phyloP scores from a whole-genome alignment of 176 grass and related monocot species.

The Eragrostis nindensis region DNA sequence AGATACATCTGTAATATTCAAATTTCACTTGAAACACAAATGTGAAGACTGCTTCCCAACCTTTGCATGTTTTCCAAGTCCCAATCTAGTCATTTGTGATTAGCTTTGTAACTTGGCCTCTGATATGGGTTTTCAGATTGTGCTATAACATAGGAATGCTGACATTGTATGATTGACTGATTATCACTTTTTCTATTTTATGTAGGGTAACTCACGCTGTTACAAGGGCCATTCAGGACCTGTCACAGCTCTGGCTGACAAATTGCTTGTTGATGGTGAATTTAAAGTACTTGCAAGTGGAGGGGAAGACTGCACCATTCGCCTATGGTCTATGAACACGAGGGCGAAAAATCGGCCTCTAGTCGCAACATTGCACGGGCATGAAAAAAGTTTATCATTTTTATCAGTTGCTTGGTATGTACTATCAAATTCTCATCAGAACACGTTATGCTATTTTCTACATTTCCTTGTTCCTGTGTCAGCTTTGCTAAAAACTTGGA shows the following conservation, averaged over 20 bases:
- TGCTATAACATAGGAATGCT: background rate
- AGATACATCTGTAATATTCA: background rate
- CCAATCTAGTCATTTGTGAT: background rate
- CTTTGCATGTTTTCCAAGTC: constrained; percentile 14
- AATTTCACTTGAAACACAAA: constrained; percentile 7
- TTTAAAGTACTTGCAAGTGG: constrained; percentile 88
- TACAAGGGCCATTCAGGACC: constrained; percentile 81
- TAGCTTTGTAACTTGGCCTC: background rate
- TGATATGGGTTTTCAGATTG: constrained; percentile 6
- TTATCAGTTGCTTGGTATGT: constrained; percentile 79
- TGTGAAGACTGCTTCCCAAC: background rate
- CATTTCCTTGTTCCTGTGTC: constrained; percentile 4
- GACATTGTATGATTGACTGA: background rate
- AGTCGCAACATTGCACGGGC: constrained; percentile 74
- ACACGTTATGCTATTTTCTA: constrained; percentile 8
- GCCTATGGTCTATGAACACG: constrained; percentile 75
- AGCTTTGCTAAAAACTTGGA: background rate
- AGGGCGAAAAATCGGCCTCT: constrained; percentile 67
- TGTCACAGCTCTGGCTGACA: constrained; percentile 74
- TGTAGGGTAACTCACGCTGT: constrained; percentile 68
- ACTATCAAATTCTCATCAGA: constrained; percentile 24
- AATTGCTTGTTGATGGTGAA: constrained; percentile 67
- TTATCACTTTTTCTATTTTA: constrained; percentile 3
- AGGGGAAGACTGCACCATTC: constrained; percentile 85
- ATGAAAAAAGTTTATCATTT: constrained; percentile 79